A percentile compares a stretch with the other conserved stretches of the same genome.
Evolutionary conservation across 371 early-diverging fungal species (phyloP).

Genomic region (Encephalitozoon cuniculi): DNA sequence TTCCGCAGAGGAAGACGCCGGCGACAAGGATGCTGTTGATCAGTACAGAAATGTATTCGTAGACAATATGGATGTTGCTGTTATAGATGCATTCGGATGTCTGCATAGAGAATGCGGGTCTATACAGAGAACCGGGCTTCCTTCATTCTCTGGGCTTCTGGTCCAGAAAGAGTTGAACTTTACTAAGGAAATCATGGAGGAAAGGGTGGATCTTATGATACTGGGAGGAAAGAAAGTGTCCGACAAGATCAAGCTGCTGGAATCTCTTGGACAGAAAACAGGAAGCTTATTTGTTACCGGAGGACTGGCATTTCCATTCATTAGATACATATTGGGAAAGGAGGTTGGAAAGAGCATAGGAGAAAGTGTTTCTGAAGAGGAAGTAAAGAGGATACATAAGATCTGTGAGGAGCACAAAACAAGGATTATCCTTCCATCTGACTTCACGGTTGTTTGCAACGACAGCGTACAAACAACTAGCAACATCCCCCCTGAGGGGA

Average conservation of each 20-base stretch:
- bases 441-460: slow-evolving; percentile 76
- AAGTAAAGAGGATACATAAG: slow-evolving; percentile 70
- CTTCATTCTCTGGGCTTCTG: slow-evolving; percentile 82
- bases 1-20: slow-evolving; percentile 83
- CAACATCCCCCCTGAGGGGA: not conserved
- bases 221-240: slow-evolving; percentile 95
- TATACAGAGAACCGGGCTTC: slow-evolving; percentile 71
- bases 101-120: slow-evolving; percentile 87
- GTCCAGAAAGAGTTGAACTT: slow-evolving; percentile 94
- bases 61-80: slow-evolving; percentile 82
- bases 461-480: slow-evolving; percentile 64
- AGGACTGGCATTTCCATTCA: slow-evolving; percentile 93
- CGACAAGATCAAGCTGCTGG: slow-evolving; percentile 92
- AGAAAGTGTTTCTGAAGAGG: slow-evolving; percentile 66
- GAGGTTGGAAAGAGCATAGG: slow-evolving; percentile 62
- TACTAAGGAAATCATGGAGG: not conserved
- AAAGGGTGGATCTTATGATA: slow-evolving; percentile 77
- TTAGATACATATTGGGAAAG: slow-evolving; percentile 72
- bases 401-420: slow-evolving; percentile 76
- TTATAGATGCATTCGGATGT: slow-evolving; percentile 96
- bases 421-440: slow-evolving; percentile 74
- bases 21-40: not conserved
- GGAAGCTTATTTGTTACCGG: slow-evolving; percentile 72
- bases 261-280: slow-evolving; percentile 69
- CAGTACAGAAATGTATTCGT: slow-evolving; percentile 72